Base-by-base conservation (phyloP, 2,329 filamentous ascomycete genomes). In the Cercospora nicotianae region DNA sequence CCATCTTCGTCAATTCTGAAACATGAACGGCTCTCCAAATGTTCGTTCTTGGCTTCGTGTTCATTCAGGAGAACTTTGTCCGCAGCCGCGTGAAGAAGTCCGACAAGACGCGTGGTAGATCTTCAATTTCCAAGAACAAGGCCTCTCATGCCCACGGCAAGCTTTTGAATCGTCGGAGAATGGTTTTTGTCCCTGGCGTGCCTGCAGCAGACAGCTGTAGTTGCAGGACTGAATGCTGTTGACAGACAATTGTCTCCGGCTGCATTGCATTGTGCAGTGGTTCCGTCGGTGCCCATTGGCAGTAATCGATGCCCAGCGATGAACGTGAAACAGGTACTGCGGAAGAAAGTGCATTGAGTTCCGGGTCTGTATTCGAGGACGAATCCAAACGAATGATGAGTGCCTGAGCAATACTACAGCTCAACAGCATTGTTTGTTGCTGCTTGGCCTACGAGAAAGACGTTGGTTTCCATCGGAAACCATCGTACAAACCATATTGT, bases 71-170 rank as follows among this genome's bases (percentile, higher is more conserved):
- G 55, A 31, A 20, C 10, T 33, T 33, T 36, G 28, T 36, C 55
- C 31, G 55, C 30, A 59, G 28, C 28, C 31, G 28, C 31, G 55
- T 59, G 55, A 59, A 59, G 55, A 59, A 59, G 55, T 59, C 55
- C 55, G 55, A 36, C 16, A 39, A 36, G 28, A 59, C 31, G 55
- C 55, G 20, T 0, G 8, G 55, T 26, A 59, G 55, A 59, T 59
- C 55, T 59, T 33, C 30, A 59, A 59, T 12, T 59, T 59, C 18
- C 55, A 28, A 28, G 10, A 13, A 53, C 48, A n/a, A 26, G 23
- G 20, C 5, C 18, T 33, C 18, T n/a, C 7, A 1, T 13, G n/a
- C n/a, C 10, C 10, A 59, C 55, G 31, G 28, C 28, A 33, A 59
- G 55, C 28, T 59, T 23, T 59, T 59, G 3, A 18, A 30, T 33